phyloP scores from a whole-genome alignment of 352 stramenopile genomes.

The Phytophthora citrophthora region DNA sequence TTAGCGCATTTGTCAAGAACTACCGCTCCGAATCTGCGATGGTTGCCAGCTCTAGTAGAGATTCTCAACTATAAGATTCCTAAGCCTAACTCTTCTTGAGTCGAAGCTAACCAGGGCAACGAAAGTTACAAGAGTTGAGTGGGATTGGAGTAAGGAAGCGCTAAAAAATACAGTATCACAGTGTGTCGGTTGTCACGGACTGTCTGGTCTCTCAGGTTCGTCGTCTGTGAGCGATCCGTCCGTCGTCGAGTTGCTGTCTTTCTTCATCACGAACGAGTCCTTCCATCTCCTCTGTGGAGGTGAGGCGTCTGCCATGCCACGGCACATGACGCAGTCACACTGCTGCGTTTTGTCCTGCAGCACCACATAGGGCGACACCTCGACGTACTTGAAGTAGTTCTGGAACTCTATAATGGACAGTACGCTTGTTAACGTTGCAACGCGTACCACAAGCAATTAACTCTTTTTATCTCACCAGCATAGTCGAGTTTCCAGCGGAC shows the following conservation, averaged over 20 bases:
- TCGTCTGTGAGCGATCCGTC: conserved; percentile 39
- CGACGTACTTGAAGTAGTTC: conserved; percentile 67
- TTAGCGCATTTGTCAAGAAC: too few species aligned
- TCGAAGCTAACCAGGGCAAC: background rate
- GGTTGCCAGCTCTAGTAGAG: background rate
- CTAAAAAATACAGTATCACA: conserved; percentile 17
- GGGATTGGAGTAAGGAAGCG: conserved; percentile 3
- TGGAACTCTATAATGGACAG: conserved; percentile 50
- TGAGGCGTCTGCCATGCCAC: conserved; percentile 36
- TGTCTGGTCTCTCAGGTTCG: conserved; percentile 34
- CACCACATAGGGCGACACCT: conserved; percentile 72
- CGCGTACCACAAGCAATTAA: background rate
- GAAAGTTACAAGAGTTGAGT: background rate
- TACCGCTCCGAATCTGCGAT: too few species aligned
- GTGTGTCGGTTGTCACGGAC: conserved; percentile 17
- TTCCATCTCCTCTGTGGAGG: conserved; percentile 20
- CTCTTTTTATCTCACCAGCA: conserved; percentile 34
- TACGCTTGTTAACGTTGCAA: conserved; percentile 2
- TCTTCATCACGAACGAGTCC: conserved; percentile 10
- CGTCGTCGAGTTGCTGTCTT: conserved; percentile 24
- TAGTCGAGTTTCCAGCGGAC: conserved; percentile 83
- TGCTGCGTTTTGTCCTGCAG: conserved; percentile 56
- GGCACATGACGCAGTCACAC: conserved; percentile 72
- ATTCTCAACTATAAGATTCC: conserved; percentile 1
- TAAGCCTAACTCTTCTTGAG: background rate